Percentiles rank a stretch among this genome's conserved stretches.
Evolutionary conservation across 1,139 yeast species (phyloP).

Genomic region (Candida pseudocylindracea): DNA sequence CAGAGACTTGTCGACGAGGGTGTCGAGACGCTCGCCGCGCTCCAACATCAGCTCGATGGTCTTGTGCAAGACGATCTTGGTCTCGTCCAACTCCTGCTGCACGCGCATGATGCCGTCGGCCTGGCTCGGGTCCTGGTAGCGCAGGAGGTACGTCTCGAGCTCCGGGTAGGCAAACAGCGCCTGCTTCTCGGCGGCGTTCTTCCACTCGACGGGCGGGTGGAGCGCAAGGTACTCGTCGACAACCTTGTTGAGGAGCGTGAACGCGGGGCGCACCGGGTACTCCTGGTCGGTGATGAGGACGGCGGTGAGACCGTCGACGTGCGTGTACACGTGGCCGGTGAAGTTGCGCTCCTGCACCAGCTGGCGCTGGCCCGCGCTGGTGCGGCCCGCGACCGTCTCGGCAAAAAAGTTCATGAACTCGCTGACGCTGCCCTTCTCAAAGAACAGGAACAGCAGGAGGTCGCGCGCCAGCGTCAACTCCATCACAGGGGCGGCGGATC

Average conservation of each 20-base stretch:
- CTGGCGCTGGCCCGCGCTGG: slow-evolving; percentile 79
- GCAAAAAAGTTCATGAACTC: slow-evolving; percentile 94
- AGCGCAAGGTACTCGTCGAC: slow-evolving; percentile 76
- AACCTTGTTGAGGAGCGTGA: slow-evolving; percentile 72
- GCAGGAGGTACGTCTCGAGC: slow-evolving; percentile 46
- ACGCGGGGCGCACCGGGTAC: slow-evolving; percentile 96
- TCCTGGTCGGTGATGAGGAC: slow-evolving; percentile 86
- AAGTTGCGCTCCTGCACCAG: slow-evolving; percentile 84
- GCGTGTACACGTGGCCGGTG: slow-evolving; percentile 78
- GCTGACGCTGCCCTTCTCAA: slow-evolving; percentile 53
- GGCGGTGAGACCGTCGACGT: slow-evolving; percentile 86
- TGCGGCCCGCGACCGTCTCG: slow-evolving; percentile 76
- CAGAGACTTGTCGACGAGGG: slow-evolving; percentile 86
- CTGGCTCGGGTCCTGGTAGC: slow-evolving; percentile 92
- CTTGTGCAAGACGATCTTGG: slow-evolving; percentile 88
- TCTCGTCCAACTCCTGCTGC: slow-evolving; percentile 93
- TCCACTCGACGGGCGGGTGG: slow-evolving; percentile 62
- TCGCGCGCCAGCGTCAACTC: slow-evolving; percentile 72
- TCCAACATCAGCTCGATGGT: slow-evolving; percentile 87
- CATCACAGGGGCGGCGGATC: slow-evolving; percentile 37
- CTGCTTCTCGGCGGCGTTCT: slow-evolving; percentile 11
- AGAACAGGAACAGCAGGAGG: slow-evolving; percentile 67
- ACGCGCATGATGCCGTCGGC: slow-evolving; percentile 96
- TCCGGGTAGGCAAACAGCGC: slow-evolving; percentile 38
- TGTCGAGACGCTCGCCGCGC: slow-evolving; percentile 89